These are phyloP conservation scores for Melampsora americana DNA, from an alignment of 1,284 basidiomycete species.

Conservation along the genomic window DNA sequence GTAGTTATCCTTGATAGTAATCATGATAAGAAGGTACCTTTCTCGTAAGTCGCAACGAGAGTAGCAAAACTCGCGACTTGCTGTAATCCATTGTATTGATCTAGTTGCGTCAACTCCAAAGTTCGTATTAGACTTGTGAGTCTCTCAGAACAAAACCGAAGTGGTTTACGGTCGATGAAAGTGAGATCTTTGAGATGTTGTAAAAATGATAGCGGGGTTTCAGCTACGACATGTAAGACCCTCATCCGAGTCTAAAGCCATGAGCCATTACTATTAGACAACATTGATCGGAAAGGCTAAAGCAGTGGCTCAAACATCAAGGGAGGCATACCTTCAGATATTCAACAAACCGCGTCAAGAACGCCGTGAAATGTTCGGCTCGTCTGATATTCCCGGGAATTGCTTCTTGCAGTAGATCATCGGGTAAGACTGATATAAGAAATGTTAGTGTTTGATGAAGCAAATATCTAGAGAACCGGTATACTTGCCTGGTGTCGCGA, in stretches of 20 bases:
- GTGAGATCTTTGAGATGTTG: slow-evolving; percentile 99
- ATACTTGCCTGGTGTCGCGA: slow-evolving; percentile 78
- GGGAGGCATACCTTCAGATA: slow-evolving; percentile 77
- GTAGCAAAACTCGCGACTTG: slow-evolving; percentile 97
- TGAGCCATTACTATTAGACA: slow-evolving; percentile 45
- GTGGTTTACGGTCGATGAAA: slow-evolving; percentile 89
- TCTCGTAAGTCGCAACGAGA: slow-evolving; percentile 95
- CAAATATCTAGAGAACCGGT: not conserved
- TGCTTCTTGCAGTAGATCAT: slow-evolving; percentile 90
- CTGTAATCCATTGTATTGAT: slow-evolving; percentile 86
- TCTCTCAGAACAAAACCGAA: slow-evolving; percentile 94
- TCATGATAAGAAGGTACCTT: slow-evolving; percentile 61
- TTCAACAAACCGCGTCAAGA: slow-evolving; percentile 95
- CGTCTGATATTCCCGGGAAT: slow-evolving; percentile 97
- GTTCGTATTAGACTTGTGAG: slow-evolving; percentile 90
- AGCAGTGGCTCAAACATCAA: not conserved
- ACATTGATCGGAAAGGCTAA: not conserved
- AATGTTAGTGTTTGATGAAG: not conserved
- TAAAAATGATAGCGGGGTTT: slow-evolving; percentile 93
- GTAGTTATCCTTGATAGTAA: not conserved
- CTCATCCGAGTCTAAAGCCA: slow-evolving; percentile 83
- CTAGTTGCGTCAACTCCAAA: slow-evolving; percentile 80
- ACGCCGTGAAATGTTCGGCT: slow-evolving; percentile 95
- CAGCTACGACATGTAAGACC: slow-evolving; percentile 97
- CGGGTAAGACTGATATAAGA: slow-evolving; percentile 69